phyloP scores from a whole-genome alignment of 768 basidiomycete species.

The Gyrodon lividus region DNA sequence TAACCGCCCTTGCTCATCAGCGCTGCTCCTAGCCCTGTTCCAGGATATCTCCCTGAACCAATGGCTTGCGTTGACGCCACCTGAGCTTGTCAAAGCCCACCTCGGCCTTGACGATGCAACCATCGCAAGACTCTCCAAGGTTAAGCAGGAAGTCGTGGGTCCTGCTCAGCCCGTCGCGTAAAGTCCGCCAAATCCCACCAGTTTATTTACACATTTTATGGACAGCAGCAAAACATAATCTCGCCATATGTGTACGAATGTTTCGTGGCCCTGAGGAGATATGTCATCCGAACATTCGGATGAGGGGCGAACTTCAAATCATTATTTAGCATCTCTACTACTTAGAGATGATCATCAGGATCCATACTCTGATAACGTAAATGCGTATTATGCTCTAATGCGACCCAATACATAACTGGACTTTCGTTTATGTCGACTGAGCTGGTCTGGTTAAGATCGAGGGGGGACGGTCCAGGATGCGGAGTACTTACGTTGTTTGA shows the following conservation, averaged over 20 bases:
- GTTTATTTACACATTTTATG: neutral
- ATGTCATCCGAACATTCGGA: neutral
- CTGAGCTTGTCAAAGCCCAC: conserved; percentile 58
- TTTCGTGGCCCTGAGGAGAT: neutral
- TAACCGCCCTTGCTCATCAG: neutral
- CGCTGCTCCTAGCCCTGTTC: conserved; percentile 36
- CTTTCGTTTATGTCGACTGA: neutral
- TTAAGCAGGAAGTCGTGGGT: conserved; percentile 50
- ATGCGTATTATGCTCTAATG: conserved; percentile 2
- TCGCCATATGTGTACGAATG: conserved; percentile 13
- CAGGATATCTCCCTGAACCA: conserved; percentile 59
- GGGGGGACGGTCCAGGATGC: too few species aligned
- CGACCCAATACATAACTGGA: neutral
- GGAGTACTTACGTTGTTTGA: neutral
- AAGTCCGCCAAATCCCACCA: neutral
- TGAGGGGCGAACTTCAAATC: neutral
- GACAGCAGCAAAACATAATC: neutral
- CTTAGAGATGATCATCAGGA: neutral
- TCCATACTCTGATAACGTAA: neutral
- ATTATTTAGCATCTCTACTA: neutral
- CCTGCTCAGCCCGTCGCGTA: conserved; percentile 1
- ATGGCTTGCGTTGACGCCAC: conserved; percentile 64
- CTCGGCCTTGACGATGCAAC: conserved; percentile 53
- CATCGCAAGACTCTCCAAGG: conserved; percentile 48
- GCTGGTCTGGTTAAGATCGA: neutral